A percentile compares a stretch with the other conserved stretches of the same genome.
Conservation (phyloP, 2,329 filamentous ascomycete species). For the Ilyonectria mors-panacis region DNA sequence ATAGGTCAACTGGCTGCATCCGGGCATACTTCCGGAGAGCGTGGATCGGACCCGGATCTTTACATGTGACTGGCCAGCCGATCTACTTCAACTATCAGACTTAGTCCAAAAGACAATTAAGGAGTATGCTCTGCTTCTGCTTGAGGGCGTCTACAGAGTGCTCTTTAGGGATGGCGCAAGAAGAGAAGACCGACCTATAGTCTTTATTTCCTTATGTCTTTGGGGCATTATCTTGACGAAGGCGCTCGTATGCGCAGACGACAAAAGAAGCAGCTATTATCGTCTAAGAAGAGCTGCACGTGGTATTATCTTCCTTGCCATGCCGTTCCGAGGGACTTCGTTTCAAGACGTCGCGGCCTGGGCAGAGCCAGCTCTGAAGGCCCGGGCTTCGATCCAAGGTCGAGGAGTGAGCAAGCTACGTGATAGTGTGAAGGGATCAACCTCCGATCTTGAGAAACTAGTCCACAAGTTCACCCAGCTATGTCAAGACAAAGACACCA, state of each 20-base stretch:
- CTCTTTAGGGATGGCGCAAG: too few relatives aligned
- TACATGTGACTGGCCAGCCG: conserved; percentile 4
- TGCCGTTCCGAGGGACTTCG: not conserved
- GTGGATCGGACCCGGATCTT: not conserved
- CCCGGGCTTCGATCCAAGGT: not conserved
- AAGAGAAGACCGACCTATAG: not conserved
- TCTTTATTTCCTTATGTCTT: conserved; percentile 8
- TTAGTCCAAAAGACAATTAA: not conserved
- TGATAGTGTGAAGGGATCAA: not conserved
- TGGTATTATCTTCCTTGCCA: not conserved
- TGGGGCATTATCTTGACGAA: conserved; percentile 5
- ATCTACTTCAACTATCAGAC: not conserved
- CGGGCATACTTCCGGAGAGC: conserved; percentile 37
- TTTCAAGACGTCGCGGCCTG: conserved; percentile 1
- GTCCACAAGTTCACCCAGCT: not conserved
- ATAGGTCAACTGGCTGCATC: conserved; percentile 43
- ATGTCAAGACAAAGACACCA: not conserved
- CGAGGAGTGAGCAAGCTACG: not conserved
- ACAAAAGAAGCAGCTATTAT: not conserved
- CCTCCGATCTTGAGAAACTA: not conserved
- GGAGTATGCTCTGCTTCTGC: conserved; percentile 1
- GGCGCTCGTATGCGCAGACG: not conserved
- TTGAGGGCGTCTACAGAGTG: not conserved
- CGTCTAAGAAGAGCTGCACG: not conserved
- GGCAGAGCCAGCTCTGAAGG: not conserved